Percentiles rank a stretch among this genome's conserved stretches.
phyloP scores from a whole-genome alignment of 2,329 filamentous ascomycete genomes.

The Fusarium duplospermum region DNA sequence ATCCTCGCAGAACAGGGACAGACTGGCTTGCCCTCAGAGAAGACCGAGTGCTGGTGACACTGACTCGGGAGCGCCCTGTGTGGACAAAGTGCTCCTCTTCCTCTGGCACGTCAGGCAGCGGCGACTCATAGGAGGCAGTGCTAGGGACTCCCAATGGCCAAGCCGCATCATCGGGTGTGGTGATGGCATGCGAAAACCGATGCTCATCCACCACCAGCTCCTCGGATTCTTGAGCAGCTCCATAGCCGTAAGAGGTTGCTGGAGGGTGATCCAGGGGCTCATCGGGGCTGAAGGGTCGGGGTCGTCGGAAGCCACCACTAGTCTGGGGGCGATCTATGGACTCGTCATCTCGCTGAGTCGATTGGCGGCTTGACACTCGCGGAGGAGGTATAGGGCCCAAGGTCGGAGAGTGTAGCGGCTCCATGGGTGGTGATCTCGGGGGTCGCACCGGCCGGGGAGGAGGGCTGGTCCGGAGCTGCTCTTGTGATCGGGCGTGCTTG shows the following conservation, averaged over 20 bases:
- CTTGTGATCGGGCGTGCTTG: slow-evolving; percentile 61
- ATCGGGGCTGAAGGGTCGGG: slow-evolving; percentile 54
- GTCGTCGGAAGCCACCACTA: slow-evolving; percentile 58
- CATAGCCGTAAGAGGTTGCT: slow-evolving; percentile 26
- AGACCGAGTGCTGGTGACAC: slow-evolving; percentile 60
- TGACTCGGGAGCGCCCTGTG: slow-evolving; percentile 55
- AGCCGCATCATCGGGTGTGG: slow-evolving; percentile 55
- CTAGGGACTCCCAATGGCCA: slow-evolving; percentile 53
- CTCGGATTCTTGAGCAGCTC: slow-evolving; percentile 16
- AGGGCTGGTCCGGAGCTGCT: slow-evolving; percentile 60
- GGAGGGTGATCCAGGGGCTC: slow-evolving; percentile 35
- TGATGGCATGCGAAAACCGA: slow-evolving; percentile 54
- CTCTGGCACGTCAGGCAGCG: slow-evolving; percentile 70
- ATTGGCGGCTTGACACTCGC: slow-evolving; percentile 66
- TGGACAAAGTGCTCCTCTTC: slow-evolving; percentile 66
- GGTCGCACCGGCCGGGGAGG: slow-evolving; percentile 62
- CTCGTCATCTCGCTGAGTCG: slow-evolving; percentile 58
- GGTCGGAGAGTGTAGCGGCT: slow-evolving; percentile 42
- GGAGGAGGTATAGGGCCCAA: slow-evolving; percentile 61
- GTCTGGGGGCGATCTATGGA: slow-evolving; percentile 59
- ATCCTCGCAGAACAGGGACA: slow-evolving; percentile 64
- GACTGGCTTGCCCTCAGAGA: slow-evolving; percentile 68
- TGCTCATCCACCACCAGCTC: slow-evolving; percentile 22
- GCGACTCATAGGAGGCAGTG: slow-evolving; percentile 52
- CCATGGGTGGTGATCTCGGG: slow-evolving; percentile 48